Percentiles rank a stretch among this genome's conserved stretches.
Conservation (phyloP, 2,329 filamentous ascomycete species). For the Fusarium napiforme region DNA sequence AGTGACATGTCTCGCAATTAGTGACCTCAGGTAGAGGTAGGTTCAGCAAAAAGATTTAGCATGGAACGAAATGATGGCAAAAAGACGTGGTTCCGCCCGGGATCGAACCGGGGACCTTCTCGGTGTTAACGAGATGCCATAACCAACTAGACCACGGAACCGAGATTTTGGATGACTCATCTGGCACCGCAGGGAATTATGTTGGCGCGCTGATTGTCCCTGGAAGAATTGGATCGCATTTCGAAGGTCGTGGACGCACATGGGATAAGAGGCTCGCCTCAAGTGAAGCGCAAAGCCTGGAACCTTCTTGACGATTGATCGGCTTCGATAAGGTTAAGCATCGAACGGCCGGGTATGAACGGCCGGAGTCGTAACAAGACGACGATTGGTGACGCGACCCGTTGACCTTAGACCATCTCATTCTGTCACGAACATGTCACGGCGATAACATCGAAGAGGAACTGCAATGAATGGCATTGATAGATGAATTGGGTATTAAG, state of each 20-base stretch:
- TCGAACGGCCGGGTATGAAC: neutral
- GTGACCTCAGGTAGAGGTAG: fast-evolving
- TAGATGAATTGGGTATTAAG: conserved; percentile 2
- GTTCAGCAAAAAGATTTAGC: neutral
- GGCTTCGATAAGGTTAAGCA: neutral
- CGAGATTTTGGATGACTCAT: neutral
- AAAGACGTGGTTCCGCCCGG: conserved; percentile 5
- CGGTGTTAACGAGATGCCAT: conserved; percentile 14
- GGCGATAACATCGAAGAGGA: neutral
- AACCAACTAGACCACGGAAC: conserved; percentile 19
- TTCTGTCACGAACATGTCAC: neutral
- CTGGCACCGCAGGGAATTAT: fast-evolving
- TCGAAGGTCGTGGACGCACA: neutral
- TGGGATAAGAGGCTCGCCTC: neutral
- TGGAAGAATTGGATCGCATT: neutral
- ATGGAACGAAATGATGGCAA: neutral
- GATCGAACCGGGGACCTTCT: conserved; percentile 19
- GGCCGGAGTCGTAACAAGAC: too few species aligned
- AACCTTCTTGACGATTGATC: neutral
- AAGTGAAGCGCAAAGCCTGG: neutral
- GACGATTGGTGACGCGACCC: neutral
- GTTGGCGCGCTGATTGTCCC: fast-evolving
- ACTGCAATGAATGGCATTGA: neutral
- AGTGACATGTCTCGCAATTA: neutral
- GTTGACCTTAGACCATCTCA: neutral